Conservation (phyloP, 2,329 filamentous ascomycete species). For the Exophiala dermatitidis region DNA sequence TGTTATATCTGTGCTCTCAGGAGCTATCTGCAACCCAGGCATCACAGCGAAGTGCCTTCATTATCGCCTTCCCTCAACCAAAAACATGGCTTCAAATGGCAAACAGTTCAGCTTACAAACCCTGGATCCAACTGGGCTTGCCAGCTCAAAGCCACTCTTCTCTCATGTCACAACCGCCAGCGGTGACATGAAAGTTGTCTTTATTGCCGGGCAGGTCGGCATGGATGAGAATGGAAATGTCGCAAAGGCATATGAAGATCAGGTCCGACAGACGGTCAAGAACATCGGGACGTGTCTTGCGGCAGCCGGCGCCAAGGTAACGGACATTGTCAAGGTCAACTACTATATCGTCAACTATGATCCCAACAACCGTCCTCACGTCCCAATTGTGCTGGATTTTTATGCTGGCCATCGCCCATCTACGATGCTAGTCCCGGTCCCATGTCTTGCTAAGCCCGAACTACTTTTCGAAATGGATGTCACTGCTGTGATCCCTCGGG, state of each 20-base stretch:
- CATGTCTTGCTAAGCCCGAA: constrained; percentile 34
- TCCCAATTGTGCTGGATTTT: constrained; percentile 35
- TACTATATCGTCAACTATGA: constrained; percentile 43
- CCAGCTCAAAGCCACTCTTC: constrained; percentile 16
- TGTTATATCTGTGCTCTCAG: too few relatives aligned
- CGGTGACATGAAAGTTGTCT: constrained; percentile 12
- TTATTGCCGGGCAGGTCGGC: constrained; percentile 34
- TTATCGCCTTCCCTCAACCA: too few relatives aligned
- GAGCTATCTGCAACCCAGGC: too few relatives aligned
- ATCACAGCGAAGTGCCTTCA: too few relatives aligned
- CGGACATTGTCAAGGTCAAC: constrained; percentile 39
- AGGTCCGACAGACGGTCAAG: constrained; percentile 37
- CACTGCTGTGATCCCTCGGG: constrained; percentile 51
- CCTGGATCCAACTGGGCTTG: constrained; percentile 11
- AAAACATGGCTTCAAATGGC: too few relatives aligned
- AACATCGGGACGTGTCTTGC: constrained; percentile 36
- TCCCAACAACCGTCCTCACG: constrained; percentile 33
- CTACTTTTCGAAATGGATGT: constrained; percentile 43
- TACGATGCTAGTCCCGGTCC: constrained; percentile 40
- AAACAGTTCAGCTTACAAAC: constrained; percentile 12
- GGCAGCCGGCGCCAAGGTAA: constrained; percentile 33
- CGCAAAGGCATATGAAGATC: constrained; percentile 37
- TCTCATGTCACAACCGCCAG: constrained; percentile 15
- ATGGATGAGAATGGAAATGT: constrained; percentile 30
- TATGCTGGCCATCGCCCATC: constrained; percentile 37